Percentiles rank a stretch among this genome's conserved stretches.
Evolutionary conservation across 2,329 filamentous ascomycete genomes (phyloP).

Genomic region (Beauveria sp.): DNA sequence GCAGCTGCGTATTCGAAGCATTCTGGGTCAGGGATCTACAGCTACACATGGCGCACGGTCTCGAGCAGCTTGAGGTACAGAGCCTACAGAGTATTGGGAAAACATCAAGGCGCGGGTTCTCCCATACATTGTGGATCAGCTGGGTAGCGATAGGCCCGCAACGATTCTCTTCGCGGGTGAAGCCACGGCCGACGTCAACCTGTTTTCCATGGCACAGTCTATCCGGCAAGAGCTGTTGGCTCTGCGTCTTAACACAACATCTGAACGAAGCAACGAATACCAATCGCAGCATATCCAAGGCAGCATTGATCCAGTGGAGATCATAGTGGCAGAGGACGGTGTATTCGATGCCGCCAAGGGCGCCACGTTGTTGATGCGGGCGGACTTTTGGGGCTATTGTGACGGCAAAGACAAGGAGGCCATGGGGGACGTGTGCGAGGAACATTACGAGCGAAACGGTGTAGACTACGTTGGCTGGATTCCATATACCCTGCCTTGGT

Average conservation of each 20-base stretch:
- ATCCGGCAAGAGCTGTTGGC: background rate
- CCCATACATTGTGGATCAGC: background rate
- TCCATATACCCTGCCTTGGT: too few relatives aligned
- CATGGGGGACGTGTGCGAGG: background rate
- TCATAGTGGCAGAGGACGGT: background rate
- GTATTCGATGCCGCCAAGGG: background rate
- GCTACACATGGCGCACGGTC: background rate
- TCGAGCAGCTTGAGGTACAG: background rate
- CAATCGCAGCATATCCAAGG: background rate
- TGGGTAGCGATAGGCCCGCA: too few relatives aligned
- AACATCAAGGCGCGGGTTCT: background rate
- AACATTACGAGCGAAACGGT: background rate
- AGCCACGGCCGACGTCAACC: background rate
- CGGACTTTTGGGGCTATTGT: background rate
- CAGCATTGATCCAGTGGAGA: background rate
- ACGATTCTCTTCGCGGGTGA: background rate
- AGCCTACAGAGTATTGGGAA: background rate
- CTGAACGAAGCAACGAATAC: background rate
- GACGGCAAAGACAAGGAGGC: background rate
- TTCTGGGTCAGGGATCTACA: background rate
- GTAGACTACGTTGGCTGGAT: too few relatives aligned
- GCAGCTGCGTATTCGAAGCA: background rate
- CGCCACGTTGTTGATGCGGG: background rate
- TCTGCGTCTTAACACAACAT: background rate
- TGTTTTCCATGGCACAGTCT: background rate